These are phyloP conservation scores for Circinella umbellata DNA, from an alignment of 371 early-diverging fungal genomes.

Conservation along the genomic window DNA sequence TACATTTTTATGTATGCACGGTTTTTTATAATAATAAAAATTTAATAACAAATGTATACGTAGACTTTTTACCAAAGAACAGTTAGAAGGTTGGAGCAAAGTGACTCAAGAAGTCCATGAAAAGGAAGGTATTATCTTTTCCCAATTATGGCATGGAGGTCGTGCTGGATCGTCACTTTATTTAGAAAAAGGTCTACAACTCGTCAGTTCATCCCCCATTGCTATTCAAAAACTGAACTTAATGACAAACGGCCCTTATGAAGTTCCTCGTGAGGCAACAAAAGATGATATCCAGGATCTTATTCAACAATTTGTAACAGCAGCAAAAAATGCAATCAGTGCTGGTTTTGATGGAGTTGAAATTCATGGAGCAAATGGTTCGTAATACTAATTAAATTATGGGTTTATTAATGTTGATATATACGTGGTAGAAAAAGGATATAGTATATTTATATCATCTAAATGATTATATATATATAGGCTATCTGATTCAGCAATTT, in stretches of 20 bases:
- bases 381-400: no score
- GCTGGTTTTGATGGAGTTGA: constrained; percentile 74
- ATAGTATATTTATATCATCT: no score
- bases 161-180: constrained; percentile 10
- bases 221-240: no score
- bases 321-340: constrained; percentile 27
- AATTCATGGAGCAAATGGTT: constrained; percentile 70
- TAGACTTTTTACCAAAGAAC: constrained; percentile 36
- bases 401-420: no score
- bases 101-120: constrained; percentile 62
- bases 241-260: no score
- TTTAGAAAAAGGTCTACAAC: not conserved
- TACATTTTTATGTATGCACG: no score
- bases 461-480: no score
- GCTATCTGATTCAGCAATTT: constrained; percentile 61
- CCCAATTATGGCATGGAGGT: constrained; percentile 46
- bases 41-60: constrained; percentile 19
- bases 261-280: constrained; percentile 20
- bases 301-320: constrained; percentile 57
- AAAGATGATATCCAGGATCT: constrained; percentile 66
- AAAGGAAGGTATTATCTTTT: constrained; percentile 60
- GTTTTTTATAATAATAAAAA: constrained; percentile 6
- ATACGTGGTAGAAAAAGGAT: no score
- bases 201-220: constrained; percentile 24
- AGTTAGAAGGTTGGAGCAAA: constrained; percentile 62